Conservation (phyloP, 1,139 yeast genomes). For the Nakaseomyces delphensis region DNA sequence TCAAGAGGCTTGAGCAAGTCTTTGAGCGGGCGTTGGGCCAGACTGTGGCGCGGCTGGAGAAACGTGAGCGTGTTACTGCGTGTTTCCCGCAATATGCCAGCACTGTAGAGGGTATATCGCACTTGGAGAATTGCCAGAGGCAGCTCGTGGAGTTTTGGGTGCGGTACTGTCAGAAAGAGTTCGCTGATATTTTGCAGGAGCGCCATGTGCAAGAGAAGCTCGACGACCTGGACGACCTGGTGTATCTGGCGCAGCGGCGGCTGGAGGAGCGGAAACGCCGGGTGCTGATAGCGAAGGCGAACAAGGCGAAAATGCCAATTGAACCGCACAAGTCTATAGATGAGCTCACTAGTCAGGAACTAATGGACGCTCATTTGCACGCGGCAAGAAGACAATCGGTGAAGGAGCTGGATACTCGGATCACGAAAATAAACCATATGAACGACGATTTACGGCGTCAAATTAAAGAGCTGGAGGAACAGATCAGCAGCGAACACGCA, state of each 20-base stretch:
- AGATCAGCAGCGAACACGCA: slow-evolving; percentile 18
- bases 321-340: slow-evolving; percentile 20
- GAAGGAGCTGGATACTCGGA: slow-evolving; percentile 25
- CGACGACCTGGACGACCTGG: slow-evolving; percentile 56
- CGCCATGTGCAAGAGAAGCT: slow-evolving; percentile 49
- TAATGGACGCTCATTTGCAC: slow-evolving; percentile 32
- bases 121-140: slow-evolving; percentile 48
- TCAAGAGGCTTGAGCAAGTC: slow-evolving; percentile 46
- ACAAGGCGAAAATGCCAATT: slow-evolving; percentile 23
- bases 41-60: slow-evolving; percentile 49
- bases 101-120: slow-evolving; percentile 42
- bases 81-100: slow-evolving; percentile 59
- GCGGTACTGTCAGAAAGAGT: slow-evolving; percentile 49
- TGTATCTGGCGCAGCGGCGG: slow-evolving; percentile 21
- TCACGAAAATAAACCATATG: slow-evolving; percentile 22
- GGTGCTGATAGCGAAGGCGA: slow-evolving; percentile 33
- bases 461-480: slow-evolving; percentile 23
- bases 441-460: slow-evolving; percentile 26
- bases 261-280: slow-evolving; percentile 40
- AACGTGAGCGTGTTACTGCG: slow-evolving; percentile 49
- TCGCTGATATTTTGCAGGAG: slow-evolving; percentile 57
- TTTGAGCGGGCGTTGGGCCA: slow-evolving; percentile 61
- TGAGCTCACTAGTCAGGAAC: slow-evolving; percentile 31
- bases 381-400: slow-evolving; percentile 28
- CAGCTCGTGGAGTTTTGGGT: slow-evolving; percentile 61